Percentiles rank a stretch among this genome's conserved stretches.
Evolutionary conservation across 495 filamentous ascomycete genomes (phyloP).

Genomic region (Talaromyces wortmannii): DNA sequence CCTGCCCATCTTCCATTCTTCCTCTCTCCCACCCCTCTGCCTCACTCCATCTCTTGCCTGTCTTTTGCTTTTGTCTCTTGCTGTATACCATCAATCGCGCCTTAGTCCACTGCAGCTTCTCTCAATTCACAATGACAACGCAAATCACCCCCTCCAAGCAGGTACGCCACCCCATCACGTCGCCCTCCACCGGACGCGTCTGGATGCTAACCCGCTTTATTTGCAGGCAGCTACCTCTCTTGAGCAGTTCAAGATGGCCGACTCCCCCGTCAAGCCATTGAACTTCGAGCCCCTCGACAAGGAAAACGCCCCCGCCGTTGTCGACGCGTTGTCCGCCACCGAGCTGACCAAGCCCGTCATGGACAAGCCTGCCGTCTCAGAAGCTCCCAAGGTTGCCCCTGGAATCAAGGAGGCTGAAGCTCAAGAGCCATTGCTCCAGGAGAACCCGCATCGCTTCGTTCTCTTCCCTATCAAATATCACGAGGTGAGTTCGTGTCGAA

Average conservation of each 20-base stretch:
- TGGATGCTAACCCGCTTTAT: slow-evolving; percentile 24
- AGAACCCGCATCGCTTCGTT: slow-evolving; percentile 95
- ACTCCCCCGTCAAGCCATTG: slow-evolving; percentile 87
- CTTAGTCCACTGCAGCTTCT: slow-evolving; percentile 2
- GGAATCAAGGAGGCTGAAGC: slow-evolving; percentile 65
- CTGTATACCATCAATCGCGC: background rate
- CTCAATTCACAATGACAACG: slow-evolving; percentile 50
- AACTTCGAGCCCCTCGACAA: slow-evolving; percentile 66
- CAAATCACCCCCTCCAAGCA: slow-evolving; percentile 83
- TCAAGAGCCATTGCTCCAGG: slow-evolving; percentile 85
- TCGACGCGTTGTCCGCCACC: slow-evolving; percentile 35
- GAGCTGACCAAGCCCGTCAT: slow-evolving; percentile 43
- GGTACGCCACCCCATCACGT: slow-evolving; percentile 48
- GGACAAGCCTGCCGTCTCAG: slow-evolving; percentile 35
- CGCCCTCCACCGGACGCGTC: slow-evolving; percentile 34
- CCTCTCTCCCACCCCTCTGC: slow-evolving; percentile 7
- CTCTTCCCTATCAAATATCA: slow-evolving; percentile 99
- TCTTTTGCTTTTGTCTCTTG: background rate
- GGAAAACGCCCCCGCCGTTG: slow-evolving; percentile 63
- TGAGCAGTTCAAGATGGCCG: slow-evolving; percentile 81
- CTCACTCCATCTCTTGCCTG: slow-evolving; percentile 12
- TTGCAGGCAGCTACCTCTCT: slow-evolving; percentile 74
- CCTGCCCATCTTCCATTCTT: slow-evolving; percentile 13
- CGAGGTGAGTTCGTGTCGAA: slow-evolving; percentile 63
- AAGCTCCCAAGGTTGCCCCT: slow-evolving; percentile 42